Percentiles rank a stretch among this genome's conserved stretches.
Evolutionary conservation across 768 basidiomycete species (phyloP).

Genomic region (Trametes meyenii): DNA sequence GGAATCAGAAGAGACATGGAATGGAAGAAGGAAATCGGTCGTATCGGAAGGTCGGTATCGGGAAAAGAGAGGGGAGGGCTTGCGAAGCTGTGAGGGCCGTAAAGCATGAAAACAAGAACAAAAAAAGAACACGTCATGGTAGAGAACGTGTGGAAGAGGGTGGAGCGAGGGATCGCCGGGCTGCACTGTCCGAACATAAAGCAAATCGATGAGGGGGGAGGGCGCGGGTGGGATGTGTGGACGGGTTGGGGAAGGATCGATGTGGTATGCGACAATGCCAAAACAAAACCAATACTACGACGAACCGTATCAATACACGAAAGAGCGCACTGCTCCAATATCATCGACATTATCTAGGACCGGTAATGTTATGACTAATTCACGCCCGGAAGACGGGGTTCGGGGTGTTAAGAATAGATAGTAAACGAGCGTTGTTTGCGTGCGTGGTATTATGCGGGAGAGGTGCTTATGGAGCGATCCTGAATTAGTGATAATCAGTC

Average conservation of each 20-base stretch:
- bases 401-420: conserved; percentile 35
- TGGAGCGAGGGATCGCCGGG: conserved; percentile 30
- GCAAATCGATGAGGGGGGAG: conserved; percentile 5
- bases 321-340: conserved; percentile 23
- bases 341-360: conserved; percentile 26
- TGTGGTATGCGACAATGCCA: conserved; percentile 21
- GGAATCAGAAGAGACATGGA: conserved; percentile 1
- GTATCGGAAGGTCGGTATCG: conserved; percentile 28
- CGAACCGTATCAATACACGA: conserved; percentile 30
- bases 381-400: conserved; percentile 26
- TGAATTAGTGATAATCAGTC: background rate
- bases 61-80: conserved; percentile 31
- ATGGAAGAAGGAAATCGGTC: conserved; percentile 25
- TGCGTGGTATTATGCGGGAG: conserved; percentile 16
- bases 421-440: conserved; percentile 32
- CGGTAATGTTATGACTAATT: conserved; percentile 22
- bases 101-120: conserved; percentile 26
- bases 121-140: conserved; percentile 10
- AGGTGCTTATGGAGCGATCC: conserved; percentile 1
- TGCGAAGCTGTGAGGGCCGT: conserved; percentile 27
- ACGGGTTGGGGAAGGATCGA: conserved; percentile 4
- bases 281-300: conserved; percentile 25
- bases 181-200: conserved; percentile 22
- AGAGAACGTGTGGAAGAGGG: conserved; percentile 32
- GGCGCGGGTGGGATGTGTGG: background rate